Percentiles rank a stretch among this genome's conserved stretches.
phyloP scores from a whole-genome alignment of 306 rosid genomes.

The Trifolium pratense region DNA sequence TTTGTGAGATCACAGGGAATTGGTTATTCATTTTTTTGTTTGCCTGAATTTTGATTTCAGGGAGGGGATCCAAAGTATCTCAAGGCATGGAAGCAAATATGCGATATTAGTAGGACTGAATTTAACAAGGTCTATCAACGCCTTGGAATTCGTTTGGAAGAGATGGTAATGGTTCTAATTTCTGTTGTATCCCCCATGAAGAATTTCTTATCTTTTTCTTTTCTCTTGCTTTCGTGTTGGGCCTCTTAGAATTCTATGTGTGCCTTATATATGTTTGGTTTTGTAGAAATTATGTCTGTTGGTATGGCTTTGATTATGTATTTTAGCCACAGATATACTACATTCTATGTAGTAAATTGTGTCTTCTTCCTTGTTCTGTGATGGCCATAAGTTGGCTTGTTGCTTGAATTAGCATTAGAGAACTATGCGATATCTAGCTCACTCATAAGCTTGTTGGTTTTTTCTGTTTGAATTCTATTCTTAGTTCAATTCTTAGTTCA shows the following conservation, averaged over 20 bases:
- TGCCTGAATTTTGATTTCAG: conserved; percentile 51
- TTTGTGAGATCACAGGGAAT: background rate
- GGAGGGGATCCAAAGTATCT: conserved; percentile 75
- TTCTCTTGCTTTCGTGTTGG: background rate
- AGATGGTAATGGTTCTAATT: conserved; percentile 14
- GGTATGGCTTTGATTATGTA: background rate
- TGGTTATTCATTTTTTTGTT: conserved; percentile 7
- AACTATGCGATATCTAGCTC: background rate
- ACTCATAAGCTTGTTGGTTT: background rate
- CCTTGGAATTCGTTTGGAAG: conserved; percentile 49
- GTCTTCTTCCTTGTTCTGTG: background rate
- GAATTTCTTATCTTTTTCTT: conserved; percentile 5
- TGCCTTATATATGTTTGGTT: background rate
- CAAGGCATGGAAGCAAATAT: conserved; percentile 77
- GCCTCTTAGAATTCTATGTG: background rate
- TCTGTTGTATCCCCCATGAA: background rate
- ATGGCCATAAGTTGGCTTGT: background rate
- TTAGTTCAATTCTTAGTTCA: no score
- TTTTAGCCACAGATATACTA: background rate
- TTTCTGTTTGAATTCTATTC: conserved; percentile 3
- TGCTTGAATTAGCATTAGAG: background rate
- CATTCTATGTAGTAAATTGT: background rate
- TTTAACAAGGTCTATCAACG: conserved; percentile 81
- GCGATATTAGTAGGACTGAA: conserved; percentile 82
- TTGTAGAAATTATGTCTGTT: background rate